Base-by-base conservation (phyloP, 768 basidiomycete species). In the Tricholoma flavovirens region DNA sequence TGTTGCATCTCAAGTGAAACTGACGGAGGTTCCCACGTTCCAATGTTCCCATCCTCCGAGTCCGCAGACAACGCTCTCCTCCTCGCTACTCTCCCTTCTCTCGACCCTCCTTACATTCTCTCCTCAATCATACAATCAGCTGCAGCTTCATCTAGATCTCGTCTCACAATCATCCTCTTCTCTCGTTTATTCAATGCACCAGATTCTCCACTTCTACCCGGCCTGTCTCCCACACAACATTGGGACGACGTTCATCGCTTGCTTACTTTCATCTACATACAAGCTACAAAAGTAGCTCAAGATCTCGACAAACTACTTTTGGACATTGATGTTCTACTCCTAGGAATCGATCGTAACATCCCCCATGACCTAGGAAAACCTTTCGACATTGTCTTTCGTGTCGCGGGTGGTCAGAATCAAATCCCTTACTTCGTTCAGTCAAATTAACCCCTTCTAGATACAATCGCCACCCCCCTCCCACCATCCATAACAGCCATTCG, bases 251-350 rank as follows among this genome's bases (percentile, higher is more conserved):
- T 94, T 2, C 91, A 95, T 72, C 72, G 79, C 9, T 78, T 95
- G 46, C 77, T 98, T 59, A 90, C 90, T 0, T 87, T 83, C 64
- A 81, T 90, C 36, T 97, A 98, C 69, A 88, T 91, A 2, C 86
- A 88, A 61, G 88, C 90, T n/a, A 87, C 87, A 12, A 84, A 81
- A 62, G 79, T 83, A 40, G 87, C 89, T 12, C 84, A 87, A 65
- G 77, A 81, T 35, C 67, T 77, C 62, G 82, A 82, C 66, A 87
- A 83, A 59, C 72, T 93, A 40, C 76, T 91, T 55, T 81, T 94
- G 77, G 77, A 87, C 53, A 75, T 96, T 49, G 86, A 90, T 62
- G 88, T 96, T 12, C 71, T 91, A 46, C 78, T 96, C 56, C 76
- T 80, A 50, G 83, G 78, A n/a, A 67, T 77, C 52, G 75, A 81